Conservation (phyloP, 352 stramenopile genomes). For the Pythium phragmitis region DNA sequence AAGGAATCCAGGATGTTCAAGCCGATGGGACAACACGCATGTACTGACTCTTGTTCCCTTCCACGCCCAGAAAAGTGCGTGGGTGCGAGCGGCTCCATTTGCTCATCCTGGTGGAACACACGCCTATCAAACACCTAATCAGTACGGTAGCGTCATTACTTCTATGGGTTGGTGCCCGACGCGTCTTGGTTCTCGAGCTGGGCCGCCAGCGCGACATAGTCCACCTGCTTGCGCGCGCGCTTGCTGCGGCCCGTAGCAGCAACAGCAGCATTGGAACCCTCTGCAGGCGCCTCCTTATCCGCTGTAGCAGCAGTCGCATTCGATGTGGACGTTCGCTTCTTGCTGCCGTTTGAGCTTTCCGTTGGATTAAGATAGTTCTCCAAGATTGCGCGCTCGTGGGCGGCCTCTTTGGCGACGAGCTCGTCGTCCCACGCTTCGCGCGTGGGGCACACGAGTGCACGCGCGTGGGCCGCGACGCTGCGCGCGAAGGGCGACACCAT, state of each 20-base stretch:
- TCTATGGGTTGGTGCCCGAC: neutral
- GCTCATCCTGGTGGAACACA: no score
- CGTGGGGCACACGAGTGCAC: constrained; percentile 53
- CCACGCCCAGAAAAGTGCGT: no score
- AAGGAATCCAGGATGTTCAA: neutral
- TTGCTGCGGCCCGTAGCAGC: constrained; percentile 28
- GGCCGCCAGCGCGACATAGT: constrained; percentile 36
- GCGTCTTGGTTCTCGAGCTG: constrained; percentile 20
- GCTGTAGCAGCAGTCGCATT: neutral
- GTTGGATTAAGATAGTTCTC: constrained; percentile 41
- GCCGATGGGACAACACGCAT: neutral
- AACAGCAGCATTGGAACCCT: no score
- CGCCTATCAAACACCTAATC: no score
- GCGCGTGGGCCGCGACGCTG: constrained; percentile 70
- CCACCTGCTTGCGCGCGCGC: constrained; percentile 33
- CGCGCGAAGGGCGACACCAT: constrained; percentile 81
- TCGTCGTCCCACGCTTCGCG: constrained; percentile 45
- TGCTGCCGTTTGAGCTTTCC: neutral
- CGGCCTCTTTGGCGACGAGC: constrained; percentile 48
- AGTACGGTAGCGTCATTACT: no score
- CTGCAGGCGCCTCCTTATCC: neutral
- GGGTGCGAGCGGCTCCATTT: no score
- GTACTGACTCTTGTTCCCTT: neutral
- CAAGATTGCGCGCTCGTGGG: constrained; percentile 49
- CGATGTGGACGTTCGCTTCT: constrained; percentile 7